These are phyloP conservation scores for Neonectria neomacrospora DNA, from an alignment of 2,329 filamentous ascomycete genomes.

Conservation along the genomic window DNA sequence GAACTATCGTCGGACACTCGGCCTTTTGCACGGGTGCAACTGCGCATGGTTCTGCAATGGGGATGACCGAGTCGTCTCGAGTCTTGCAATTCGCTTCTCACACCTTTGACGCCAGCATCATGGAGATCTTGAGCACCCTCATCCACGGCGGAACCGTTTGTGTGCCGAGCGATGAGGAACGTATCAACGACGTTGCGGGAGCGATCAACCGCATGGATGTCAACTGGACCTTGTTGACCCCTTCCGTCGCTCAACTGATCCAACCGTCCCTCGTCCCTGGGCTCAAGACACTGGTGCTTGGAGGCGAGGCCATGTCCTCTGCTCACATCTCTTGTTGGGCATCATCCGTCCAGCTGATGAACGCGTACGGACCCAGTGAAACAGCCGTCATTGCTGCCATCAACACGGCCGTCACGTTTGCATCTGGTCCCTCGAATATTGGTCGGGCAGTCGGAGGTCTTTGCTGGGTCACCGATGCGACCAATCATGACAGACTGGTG, in stretches of 20 bases:
- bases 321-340: not conserved
- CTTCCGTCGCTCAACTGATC: slow-evolving; percentile 53
- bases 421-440: slow-evolving; percentile 17
- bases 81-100: slow-evolving; percentile 36
- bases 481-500: slow-evolving; percentile 36
- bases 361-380: slow-evolving; percentile 3
- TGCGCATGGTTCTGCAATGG: slow-evolving; percentile 20
- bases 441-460: slow-evolving; percentile 24
- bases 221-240: slow-evolving; percentile 50
- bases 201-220: slow-evolving; percentile 55
- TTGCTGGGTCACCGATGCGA: slow-evolving; percentile 54
- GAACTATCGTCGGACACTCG: slow-evolving; percentile 25
- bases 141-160: slow-evolving; percentile 59
- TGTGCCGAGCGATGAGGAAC: slow-evolving; percentile 63
- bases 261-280: not conserved
- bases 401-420: slow-evolving; percentile 2
- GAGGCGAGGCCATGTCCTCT: not conserved
- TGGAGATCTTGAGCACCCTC: slow-evolving; percentile 31
- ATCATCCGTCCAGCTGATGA: not conserved
- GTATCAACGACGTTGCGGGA: slow-evolving; percentile 57
- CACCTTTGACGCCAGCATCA: slow-evolving; percentile 34
- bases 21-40: slow-evolving; percentile 18
- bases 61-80: slow-evolving; percentile 1
- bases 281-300: not conserved
- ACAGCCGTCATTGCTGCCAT: not conserved